phyloP scores from a whole-genome alignment of 805 yeast genomes.

The Saccharomycopsis sp. region DNA sequence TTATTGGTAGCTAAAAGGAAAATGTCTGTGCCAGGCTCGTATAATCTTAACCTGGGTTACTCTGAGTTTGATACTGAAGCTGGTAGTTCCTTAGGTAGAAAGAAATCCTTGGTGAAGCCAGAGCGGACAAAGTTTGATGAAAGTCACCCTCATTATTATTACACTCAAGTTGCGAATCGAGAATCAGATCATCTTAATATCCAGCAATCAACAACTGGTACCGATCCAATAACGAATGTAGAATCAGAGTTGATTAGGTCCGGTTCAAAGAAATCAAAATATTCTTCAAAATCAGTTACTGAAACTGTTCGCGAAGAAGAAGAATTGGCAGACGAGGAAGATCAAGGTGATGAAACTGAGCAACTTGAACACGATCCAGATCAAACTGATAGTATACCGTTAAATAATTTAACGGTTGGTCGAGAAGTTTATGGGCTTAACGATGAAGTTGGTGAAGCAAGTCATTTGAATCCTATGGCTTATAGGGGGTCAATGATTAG shows the following conservation, averaged over 20 bases:
- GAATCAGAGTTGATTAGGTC: conserved; percentile 18
- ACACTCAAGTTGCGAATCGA: conserved; percentile 64
- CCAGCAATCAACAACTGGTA: conserved; percentile 66
- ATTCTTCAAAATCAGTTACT: not conserved
- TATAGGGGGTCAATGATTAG: conserved; percentile 6
- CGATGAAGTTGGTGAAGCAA: conserved; percentile 40
- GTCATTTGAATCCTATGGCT: conserved; percentile 12
- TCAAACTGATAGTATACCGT: not conserved
- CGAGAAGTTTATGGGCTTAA: conserved; percentile 53
- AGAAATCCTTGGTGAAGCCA: conserved; percentile 73
- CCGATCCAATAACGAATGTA: conserved; percentile 41
- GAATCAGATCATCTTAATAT: conserved; percentile 56
- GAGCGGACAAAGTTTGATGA: conserved; percentile 66
- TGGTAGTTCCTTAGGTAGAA: conserved; percentile 34
- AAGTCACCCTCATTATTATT: conserved; percentile 72
- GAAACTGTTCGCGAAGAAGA: conserved; percentile 1
- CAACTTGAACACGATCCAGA: conserved; percentile 3
- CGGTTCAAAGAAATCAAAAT: conserved; percentile 18
- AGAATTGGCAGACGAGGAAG: conserved; percentile 1
- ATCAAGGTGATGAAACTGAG: not conserved
- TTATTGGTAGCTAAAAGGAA: too few relatives aligned
- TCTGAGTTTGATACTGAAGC: too few relatives aligned
- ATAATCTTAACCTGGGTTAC: too few relatives aligned
- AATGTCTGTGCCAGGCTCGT: too few relatives aligned
- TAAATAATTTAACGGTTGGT: conserved; percentile 24